Base-by-base conservation (phyloP, 345 rosid genomes). In the Reutealis trisperma region DNA sequence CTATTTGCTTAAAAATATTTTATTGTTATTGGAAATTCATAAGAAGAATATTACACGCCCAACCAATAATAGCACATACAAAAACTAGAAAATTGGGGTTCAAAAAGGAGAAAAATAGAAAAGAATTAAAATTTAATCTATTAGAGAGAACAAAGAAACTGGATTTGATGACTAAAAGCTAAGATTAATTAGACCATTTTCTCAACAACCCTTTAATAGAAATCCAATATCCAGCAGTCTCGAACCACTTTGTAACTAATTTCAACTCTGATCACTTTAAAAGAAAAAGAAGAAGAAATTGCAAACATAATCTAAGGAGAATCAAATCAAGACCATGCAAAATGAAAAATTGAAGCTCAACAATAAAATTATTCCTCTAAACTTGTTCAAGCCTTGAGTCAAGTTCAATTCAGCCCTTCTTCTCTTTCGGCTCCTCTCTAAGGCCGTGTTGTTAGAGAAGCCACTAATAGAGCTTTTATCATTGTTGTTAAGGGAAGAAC, bases 401-500 rank as follows among this genome's bases (percentile, higher is more conserved):
- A n/a, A n/a, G n/a, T n/a, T n/a, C n/a, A n/a, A n/a, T n/a, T n/a
- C n/a, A n/a, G n/a, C n/a, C n/a, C n/a, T n/a, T n/a, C n/a, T n/a
- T n/a, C n/a, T n/a, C n/a, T n/a, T n/a, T n/a, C n/a, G n/a, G n/a
- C n/a, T n/a, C n/a, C n/a, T n/a, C n/a, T n/a, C n/a, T n/a, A n/a
- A n/a, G n/a, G n/a, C n/a, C n/a, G n/a, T n/a, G n/a, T n/a, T n/a
- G n/a, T n/a, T n/a, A n/a, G n/a, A n/a, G n/a, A n/a, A n/a, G n/a
- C n/a, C n/a, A n/a, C n/a, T n/a, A n/a, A n/a, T n/a, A n/a, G n/a
- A n/a, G n/a, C n/a, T n/a, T n/a, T n/a, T n/a, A n/a, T n/a, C n/a
- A n/a, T n/a, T n/a, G n/a, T n/a, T n/a, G n/a, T n/a, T n/a, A 96
- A 91, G 79, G 85, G 83, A 87, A 87, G 76, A 91, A 79, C 73